A percentile compares a stretch with the other conserved stretches of the same genome.
These are phyloP conservation scores for Candida lessepsii DNA, from an alignment of 805 yeast species.

Conservation along the genomic window DNA sequence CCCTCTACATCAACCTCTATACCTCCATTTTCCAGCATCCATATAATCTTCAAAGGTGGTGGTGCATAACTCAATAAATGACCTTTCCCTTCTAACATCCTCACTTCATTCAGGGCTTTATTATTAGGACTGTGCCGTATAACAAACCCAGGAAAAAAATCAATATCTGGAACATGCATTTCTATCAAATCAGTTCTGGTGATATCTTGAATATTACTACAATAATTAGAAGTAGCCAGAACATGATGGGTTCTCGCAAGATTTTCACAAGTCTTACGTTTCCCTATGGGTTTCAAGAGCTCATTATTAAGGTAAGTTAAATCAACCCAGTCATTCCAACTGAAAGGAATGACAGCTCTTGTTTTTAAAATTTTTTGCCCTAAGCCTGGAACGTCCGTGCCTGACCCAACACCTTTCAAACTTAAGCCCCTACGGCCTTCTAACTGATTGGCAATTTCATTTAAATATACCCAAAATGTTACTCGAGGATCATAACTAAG, in stretches of 20 bases:
- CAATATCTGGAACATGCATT: conserved; percentile 21
- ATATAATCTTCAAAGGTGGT: conserved; percentile 29
- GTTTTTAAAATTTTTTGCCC: conserved; percentile 10
- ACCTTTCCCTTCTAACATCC: conserved; percentile 36
- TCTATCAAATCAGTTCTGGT: conserved; percentile 20
- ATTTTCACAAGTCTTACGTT: conserved; percentile 24
- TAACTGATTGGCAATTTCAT: conserved; percentile 31
- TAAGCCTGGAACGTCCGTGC: not conserved
- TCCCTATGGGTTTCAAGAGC: conserved; percentile 17
- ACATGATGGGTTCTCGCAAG: conserved; percentile 18
- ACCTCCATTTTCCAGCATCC: conserved; percentile 28
- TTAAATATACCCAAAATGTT: conserved; percentile 48
- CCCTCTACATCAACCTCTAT: conserved; percentile 28
- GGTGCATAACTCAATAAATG: conserved; percentile 28
- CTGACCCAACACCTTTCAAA: not conserved
- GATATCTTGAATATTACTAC: conserved; percentile 20
- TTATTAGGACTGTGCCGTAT: conserved; percentile 25
- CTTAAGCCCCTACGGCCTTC: not conserved
- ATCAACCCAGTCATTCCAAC: conserved; percentile 60
- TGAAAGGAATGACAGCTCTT: conserved; percentile 32
- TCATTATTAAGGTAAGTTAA: conserved; percentile 38
- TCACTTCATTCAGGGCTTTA: conserved; percentile 32
- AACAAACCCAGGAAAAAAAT: conserved; percentile 42
- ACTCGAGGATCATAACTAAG: conserved; percentile 52
- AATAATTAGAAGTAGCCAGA: conserved; percentile 26